Percentiles rank a stretch among this genome's conserved stretches.
phyloP scores from a whole-genome alignment of 73 alveolate genomes.

The Uronychia setigera region DNA sequence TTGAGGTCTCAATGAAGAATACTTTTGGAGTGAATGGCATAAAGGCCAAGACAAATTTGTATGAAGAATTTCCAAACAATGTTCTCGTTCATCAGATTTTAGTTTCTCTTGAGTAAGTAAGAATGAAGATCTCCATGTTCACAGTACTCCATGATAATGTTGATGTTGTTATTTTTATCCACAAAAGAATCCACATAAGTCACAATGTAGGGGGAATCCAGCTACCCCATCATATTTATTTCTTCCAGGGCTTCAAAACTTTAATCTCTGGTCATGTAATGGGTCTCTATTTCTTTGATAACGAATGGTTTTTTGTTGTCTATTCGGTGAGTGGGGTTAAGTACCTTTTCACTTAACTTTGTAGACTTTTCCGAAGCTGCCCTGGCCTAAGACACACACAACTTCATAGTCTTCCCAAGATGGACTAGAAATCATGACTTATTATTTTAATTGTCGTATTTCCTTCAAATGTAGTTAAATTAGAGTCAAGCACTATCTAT shows the following conservation, averaged over 20 bases:
- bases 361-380: slow-evolving; percentile 28
- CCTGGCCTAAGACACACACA: slow-evolving; percentile 7
- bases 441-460: too few relatives aligned
- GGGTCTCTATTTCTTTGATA: slow-evolving; percentile 74
- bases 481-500: too few relatives aligned
- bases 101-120: not conserved
- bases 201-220: slow-evolving; percentile 54
- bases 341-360: not conserved
- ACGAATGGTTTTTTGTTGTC: slow-evolving; percentile 69
- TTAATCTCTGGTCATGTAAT: slow-evolving; percentile 43
- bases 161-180: slow-evolving; percentile 17
- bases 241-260: slow-evolving; percentile 66
- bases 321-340: slow-evolving; percentile 4
- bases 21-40: slow-evolving; percentile 79
- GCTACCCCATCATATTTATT: slow-evolving; percentile 36
- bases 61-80: slow-evolving; percentile 89
- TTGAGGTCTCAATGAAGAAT: slow-evolving; percentile 92
- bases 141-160: slow-evolving; percentile 57
- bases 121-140: slow-evolving; percentile 48
- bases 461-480: too few relatives aligned
- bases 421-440: too few relatives aligned
- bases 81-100: slow-evolving; percentile 28
- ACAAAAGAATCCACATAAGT: slow-evolving; percentile 52
- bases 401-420: not conserved
- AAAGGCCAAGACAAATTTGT: slow-evolving; percentile 80